Base-by-base conservation (phyloP, 345 rosid species). In the Dipteronia dyeriana region DNA sequence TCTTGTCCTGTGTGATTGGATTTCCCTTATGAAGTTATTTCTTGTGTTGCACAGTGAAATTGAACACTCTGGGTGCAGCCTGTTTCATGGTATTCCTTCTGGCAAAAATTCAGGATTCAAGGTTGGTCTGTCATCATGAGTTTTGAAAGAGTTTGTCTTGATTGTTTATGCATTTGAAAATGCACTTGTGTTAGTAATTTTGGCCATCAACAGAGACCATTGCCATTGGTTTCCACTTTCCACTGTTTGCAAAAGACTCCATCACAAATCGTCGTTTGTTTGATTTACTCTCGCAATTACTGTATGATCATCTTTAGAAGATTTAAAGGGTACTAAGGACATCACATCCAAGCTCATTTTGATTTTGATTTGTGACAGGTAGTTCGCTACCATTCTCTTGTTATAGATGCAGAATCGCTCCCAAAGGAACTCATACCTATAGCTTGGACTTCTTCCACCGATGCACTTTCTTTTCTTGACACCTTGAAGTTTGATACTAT, bases 311-410 rank as follows among this genome's bases (percentile, higher is more conserved):
- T 75, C 16, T 53, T 79, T 20, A 3, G n/a, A 38, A 49, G 20
- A 29, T 53, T 66, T 22, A 31, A 57, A 59, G 47, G 68, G 39
- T 68, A 56, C 29, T 64, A 8, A 5, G 74, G 38, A 47, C 60
- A 41, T 76, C 9, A 29, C 9, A 51, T 59, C 11, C 66, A 66
- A 66, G 71, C 26, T 76, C 75, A 34, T 68, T 54, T 77, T 69
- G 67, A 43, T 57, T 75, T 4, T 78, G 59, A 23, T 68, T 71
- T 56, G 51, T 73, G 68, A 45, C 89, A 95, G 99, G 98, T 92
- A 45, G 99, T 95, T 75, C 91, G 99, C 68, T 95, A 93, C 79
- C 97, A 95, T 91, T 95, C 99, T 4, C 95, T 95, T 47, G 80
- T 93, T 73, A 82, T 96, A 76, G 97, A 92, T 83, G 80, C 86